Evolutionary conservation across 192 early-diverging fungal genomes (phyloP).

Genomic region (Linnemannia hyalina): DNA sequence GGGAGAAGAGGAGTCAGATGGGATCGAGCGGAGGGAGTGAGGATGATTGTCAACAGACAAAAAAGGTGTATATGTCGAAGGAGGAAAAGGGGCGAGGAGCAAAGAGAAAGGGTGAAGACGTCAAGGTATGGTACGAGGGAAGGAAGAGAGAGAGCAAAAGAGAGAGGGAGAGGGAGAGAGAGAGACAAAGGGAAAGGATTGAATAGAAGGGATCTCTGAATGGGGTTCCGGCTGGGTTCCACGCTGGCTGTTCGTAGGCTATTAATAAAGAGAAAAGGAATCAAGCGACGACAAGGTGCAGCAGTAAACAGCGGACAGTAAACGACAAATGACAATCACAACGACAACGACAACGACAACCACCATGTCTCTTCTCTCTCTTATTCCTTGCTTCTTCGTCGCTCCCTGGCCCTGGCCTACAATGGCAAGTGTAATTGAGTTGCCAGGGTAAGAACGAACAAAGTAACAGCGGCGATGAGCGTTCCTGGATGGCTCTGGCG

Average conservation of each 20-base stretch:
- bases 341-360: no score
- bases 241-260: neutral
- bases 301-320: no score
- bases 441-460: no score
- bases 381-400: no score
- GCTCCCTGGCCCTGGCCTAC: no score
- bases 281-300: neutral
- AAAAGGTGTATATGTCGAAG: neutral
- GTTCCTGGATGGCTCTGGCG: no score
- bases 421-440: no score
- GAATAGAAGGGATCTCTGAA: no score
- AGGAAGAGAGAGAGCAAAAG: neutral
- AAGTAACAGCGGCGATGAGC: no score
- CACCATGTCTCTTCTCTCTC: no score
- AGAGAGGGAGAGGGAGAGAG: neutral
- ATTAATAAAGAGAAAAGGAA: neutral
- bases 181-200: no score
- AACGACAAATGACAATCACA: no score
- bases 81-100: neutral
- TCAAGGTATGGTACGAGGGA: neutral
- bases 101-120: neutral
- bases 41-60: neutral
- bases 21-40: neutral
- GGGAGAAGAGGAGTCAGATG: neutral
- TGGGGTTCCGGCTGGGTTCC: neutral